These are phyloP conservation scores for Hygrophila difformis DNA, from an alignment of 257 asterid genomes.

Conservation along the genomic window DNA sequence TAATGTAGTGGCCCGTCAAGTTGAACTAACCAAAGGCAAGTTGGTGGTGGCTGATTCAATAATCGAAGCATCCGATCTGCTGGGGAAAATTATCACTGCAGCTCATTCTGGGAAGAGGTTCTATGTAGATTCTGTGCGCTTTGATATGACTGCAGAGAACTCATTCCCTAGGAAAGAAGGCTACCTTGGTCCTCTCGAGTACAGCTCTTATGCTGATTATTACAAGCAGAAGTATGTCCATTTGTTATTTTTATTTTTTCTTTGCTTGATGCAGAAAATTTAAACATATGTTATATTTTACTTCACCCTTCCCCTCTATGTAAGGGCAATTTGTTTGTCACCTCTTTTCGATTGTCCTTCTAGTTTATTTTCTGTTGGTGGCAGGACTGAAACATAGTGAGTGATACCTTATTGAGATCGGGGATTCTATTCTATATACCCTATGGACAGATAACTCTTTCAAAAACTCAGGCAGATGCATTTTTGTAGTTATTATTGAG, in stretches of 20 bases:
- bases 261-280: conserved; percentile 10
- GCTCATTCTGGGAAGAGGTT: conserved; percentile 99
- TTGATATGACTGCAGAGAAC: conserved; percentile 92
- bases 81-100: conserved; percentile 87
- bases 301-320: conserved; percentile 9
- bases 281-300: conserved; percentile 3
- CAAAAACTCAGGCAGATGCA: background rate
- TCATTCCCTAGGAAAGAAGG: conserved; percentile 99
- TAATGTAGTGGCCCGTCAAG: conserved; percentile 28
- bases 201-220: conserved; percentile 92
- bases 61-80: conserved; percentile 52
- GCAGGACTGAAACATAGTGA: background rate
- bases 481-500: conserved; percentile 3
- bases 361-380: too few relatives aligned
- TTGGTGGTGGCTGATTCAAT: conserved; percentile 78
- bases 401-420: too few relatives aligned
- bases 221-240: conserved; percentile 84
- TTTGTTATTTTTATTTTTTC: too few relatives aligned
- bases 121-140: conserved; percentile 86
- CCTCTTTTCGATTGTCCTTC: too few relatives aligned
- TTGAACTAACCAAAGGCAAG: conserved; percentile 37
- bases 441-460: too few relatives aligned
- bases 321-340: conserved; percentile 2
- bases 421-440: too few relatives aligned
- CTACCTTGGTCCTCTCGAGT: conserved; percentile 96